A percentile compares a stretch with the other conserved stretches of the same genome.
Evolutionary conservation across 169 alveolate genomes (phyloP).

Genomic region (Plasmodium fragile): DNA sequence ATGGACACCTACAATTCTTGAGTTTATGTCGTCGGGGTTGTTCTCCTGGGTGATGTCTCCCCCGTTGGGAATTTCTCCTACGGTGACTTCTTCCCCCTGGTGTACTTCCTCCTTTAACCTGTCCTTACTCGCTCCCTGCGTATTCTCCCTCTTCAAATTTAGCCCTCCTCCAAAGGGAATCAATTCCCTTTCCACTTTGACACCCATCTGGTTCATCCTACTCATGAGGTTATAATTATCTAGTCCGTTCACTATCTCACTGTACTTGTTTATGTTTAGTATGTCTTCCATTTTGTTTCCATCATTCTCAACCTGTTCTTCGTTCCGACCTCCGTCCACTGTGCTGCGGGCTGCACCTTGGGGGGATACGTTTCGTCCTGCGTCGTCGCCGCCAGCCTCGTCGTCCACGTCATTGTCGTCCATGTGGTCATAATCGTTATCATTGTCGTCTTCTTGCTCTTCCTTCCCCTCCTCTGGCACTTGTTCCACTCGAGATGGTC

Average conservation of each 20-base stretch:
- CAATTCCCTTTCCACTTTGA: not conserved
- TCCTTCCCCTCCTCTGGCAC: not conserved
- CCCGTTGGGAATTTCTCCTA: not conserved
- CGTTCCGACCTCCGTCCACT: not conserved
- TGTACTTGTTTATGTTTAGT: conserved; percentile 21
- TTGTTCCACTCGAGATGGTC: not conserved
- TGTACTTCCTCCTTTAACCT: not conserved
- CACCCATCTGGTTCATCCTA: not conserved
- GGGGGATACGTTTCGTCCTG: not conserved
- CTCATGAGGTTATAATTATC: not conserved
- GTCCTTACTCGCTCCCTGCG: conserved; percentile 2
- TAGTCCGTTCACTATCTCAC: conserved; percentile 1
- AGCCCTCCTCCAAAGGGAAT: conserved; percentile 29
- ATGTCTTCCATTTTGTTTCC: conserved; percentile 16
- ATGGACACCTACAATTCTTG: conserved; percentile 81
- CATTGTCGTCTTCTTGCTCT: not conserved
- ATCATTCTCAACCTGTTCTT: not conserved
- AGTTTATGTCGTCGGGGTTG: conserved; percentile 75
- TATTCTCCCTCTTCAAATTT: conserved; percentile 12
- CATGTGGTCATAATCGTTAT: not conserved
- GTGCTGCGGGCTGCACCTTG: not conserved
- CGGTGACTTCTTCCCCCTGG: conserved; percentile 7
- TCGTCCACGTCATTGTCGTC: not conserved
- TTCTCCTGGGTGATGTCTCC: conserved; percentile 22
- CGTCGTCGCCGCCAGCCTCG: not conserved